Evolutionary conservation across 2,329 filamentous ascomycete species (phyloP).

Genomic region (Colletotrichum sp.): DNA sequence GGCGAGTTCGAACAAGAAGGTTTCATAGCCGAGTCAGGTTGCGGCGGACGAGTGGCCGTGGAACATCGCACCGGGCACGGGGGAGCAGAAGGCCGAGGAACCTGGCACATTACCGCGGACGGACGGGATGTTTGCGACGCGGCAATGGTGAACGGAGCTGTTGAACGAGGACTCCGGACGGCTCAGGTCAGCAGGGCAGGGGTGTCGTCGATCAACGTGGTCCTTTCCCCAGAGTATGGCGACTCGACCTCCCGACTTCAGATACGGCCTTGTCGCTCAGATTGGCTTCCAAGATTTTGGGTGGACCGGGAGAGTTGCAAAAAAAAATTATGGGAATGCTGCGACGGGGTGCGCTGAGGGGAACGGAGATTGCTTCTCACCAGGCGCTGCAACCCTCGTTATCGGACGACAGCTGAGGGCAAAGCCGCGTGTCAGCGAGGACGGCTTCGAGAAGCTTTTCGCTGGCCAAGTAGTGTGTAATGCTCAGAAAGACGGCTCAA

Average conservation of each 20-base stretch:
- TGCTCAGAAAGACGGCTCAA: not conserved
- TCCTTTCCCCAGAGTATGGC: conserved; percentile 1
- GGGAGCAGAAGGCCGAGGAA: not conserved
- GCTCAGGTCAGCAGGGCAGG: not conserved
- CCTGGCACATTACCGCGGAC: not conserved
- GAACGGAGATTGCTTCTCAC: not conserved
- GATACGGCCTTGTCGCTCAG: not conserved
- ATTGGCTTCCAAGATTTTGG: not conserved
- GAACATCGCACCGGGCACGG: not conserved
- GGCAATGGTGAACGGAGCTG: not conserved
- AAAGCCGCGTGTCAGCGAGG: not conserved
- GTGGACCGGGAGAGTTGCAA: not conserved
- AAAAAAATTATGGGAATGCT: not conserved
- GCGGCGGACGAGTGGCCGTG: not conserved
- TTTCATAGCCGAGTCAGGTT: not conserved
- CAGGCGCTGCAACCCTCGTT: not conserved
- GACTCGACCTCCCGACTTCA: not conserved
- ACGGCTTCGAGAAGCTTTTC: conserved; percentile 3
- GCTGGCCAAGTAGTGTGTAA: not conserved
- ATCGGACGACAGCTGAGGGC: not conserved
- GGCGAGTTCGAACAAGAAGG: not conserved
- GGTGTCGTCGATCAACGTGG: conserved; percentile 5
- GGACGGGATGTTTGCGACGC: not conserved
- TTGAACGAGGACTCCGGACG: not conserved
- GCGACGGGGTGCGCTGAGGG: not conserved